Evolutionary conservation across 257 asterid species (phyloP), one percentile per base, ranked within the genome.

Genomic region (Mitragyna speciosa): DNA sequence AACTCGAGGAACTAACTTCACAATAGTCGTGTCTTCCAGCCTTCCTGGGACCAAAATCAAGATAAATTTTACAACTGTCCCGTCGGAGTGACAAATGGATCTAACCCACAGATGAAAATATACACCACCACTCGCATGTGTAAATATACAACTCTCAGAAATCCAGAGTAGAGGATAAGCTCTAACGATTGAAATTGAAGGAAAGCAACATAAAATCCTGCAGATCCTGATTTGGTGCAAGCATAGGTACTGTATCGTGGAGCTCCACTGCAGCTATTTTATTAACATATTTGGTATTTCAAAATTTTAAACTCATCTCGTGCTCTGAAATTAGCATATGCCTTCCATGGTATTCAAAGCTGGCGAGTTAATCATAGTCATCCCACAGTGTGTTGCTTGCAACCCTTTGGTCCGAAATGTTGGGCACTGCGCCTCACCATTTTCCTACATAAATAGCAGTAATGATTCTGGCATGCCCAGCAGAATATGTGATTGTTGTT

Each of bases 401-500:
- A 95, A 67, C 98, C 97, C 84, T 89, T 92, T 51, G 92, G 96
- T 65, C 91, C 94, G 52, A 67, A 95, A 80, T 93, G 99, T 80
- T 92, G 89, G 30, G 94, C 64, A 82, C 95, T 75, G 63, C 94
- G 95, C 51, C 83, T 85, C 77, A 95, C 98, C 86, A 77, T 81
- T 89, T 90, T 90, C 82, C 82, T 81, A 71, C 99, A 95, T 61
- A 90, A 81, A 84, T 93, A 89, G 88, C 99, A 95, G 65, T 93
- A 89, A 80, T 95, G 99, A 79, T 81, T 92, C 86, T 91, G 96
- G 84, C 98, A 93, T 68, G 96, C 92, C 99, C 99, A 93, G 72
- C 98, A 95, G 81, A 88, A 89, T 9, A 95, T 87, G 89, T 95
- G 99, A 66, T 95, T 93, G 90, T 95, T 95, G 80, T 92, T 92